phyloP scores from a whole-genome alignment of 148 eudicot genomes.

The Cornus controversa region DNA sequence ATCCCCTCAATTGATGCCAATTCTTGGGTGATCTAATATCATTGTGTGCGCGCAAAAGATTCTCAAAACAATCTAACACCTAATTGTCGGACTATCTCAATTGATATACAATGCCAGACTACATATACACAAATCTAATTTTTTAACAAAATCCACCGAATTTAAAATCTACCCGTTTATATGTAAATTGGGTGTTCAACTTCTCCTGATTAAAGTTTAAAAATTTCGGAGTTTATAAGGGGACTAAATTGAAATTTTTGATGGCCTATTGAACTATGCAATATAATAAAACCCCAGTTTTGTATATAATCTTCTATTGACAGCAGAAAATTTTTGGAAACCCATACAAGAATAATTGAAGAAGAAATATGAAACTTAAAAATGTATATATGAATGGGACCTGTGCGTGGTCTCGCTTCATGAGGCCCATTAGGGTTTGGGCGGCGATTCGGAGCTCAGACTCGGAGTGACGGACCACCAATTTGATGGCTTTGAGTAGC shows the following conservation, averaged over 20 bases:
- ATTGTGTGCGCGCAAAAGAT: too few species aligned
- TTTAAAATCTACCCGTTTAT: background rate
- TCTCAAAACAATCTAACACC: background rate
- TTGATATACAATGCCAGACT: background rate
- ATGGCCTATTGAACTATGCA: background rate
- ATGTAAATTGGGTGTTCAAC: background rate
- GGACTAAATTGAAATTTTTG: background rate
- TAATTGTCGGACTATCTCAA: background rate
- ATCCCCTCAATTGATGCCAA: background rate
- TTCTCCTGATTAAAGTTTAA: background rate
- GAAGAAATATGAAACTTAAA: background rate
- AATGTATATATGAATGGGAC: conserved; percentile 19
- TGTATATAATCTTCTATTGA: background rate
- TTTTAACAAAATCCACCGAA: background rate
- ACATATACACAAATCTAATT: background rate
- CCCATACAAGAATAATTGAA: background rate
- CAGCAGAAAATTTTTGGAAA: background rate
- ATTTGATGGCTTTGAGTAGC: conserved; percentile 84
- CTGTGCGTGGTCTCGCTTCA: conserved; percentile 95
- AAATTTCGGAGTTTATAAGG: background rate
- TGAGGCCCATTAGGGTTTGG: conserved; percentile 64
- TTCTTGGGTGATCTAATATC: too few species aligned
- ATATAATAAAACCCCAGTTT: conserved; percentile 16
- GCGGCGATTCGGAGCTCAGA: conserved; percentile 72
- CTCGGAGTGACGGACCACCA: conserved; percentile 65